Conservation (phyloP, 1,139 yeast genomes). For the Pichia sp. region DNA sequence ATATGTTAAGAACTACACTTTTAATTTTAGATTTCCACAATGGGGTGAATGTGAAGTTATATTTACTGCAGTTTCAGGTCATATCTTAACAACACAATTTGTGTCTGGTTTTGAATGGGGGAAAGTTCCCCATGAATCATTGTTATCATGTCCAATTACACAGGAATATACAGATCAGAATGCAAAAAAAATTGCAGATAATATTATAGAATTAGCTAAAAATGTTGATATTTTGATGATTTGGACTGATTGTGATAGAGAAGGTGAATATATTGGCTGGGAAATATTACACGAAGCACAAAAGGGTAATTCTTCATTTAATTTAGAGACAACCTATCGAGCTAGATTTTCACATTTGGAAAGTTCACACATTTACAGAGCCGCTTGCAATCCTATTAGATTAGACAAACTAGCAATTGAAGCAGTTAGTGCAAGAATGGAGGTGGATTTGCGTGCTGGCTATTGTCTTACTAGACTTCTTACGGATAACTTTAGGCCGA, state of each 20-base stretch:
- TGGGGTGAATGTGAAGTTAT: conserved; percentile 70
- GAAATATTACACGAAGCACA: conserved; percentile 70
- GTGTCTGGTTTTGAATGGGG: conserved; percentile 65
- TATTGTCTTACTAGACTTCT: conserved; percentile 79
- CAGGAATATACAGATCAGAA: conserved; percentile 36
- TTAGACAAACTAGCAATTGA: conserved; percentile 67
- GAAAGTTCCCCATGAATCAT: conserved; percentile 52
- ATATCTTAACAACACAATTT: conserved; percentile 62
- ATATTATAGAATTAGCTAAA: conserved; percentile 63
- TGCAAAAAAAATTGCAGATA: conserved; percentile 51
- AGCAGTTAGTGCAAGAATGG: conserved; percentile 83
- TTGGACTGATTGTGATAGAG: conserved; percentile 99
- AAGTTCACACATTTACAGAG: conserved; percentile 60
- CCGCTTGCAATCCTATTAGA: conserved; percentile 61
- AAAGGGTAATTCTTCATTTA: conserved; percentile 44
- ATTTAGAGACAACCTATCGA: conserved; percentile 48
- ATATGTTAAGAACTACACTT: conserved; percentile 74
- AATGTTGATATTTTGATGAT: conserved; percentile 64
- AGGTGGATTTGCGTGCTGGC: conserved; percentile 85
- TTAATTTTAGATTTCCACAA: conserved; percentile 52
- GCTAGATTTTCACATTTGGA: conserved; percentile 89
- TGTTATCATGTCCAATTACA: conserved; percentile 64
- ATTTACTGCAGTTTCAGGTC: conserved; percentile 91
- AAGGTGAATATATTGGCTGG: conserved; percentile 93
- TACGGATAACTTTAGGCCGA: conserved; percentile 42